phyloP scores from a whole-genome alignment of 2,329 filamentous ascomycete species.

The Fusarium nelsonii region DNA sequence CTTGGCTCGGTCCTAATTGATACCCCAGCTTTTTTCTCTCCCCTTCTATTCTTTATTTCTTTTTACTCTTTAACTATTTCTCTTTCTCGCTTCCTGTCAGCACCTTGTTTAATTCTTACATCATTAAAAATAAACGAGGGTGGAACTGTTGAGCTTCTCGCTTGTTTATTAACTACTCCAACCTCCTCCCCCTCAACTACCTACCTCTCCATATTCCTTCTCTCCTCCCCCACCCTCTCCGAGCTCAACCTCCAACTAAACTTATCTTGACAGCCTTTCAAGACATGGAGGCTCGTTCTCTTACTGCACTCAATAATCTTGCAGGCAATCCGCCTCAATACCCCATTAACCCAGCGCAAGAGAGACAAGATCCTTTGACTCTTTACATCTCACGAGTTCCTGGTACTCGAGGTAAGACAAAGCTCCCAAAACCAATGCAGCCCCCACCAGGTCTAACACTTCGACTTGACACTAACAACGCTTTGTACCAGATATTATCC shows the following conservation, averaged over 20 bases:
- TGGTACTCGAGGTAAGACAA: slow-evolving; percentile 80
- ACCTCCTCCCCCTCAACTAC: slow-evolving; percentile 19
- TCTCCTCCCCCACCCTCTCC: slow-evolving; percentile 24
- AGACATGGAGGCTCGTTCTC: slow-evolving; percentile 82
- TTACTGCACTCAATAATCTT: slow-evolving; percentile 82
- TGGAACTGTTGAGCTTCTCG: slow-evolving; percentile 10
- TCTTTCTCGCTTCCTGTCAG: neutral
- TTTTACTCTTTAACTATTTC: neutral
- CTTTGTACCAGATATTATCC: slow-evolving; percentile 79
- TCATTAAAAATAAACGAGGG: slow-evolving; percentile 12
- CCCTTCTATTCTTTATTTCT: neutral
- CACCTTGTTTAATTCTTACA: slow-evolving; percentile 4
- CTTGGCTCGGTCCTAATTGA: slow-evolving; percentile 11
- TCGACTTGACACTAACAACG: slow-evolving; percentile 25
- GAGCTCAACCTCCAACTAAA: slow-evolving; percentile 15
- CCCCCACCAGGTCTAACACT: slow-evolving; percentile 22
- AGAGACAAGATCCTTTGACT: slow-evolving; percentile 76
- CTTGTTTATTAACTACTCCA: slow-evolving; percentile 21
- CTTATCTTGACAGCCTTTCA: slow-evolving; percentile 8
- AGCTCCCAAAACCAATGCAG: neutral
- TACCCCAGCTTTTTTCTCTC: slow-evolving; percentile 11
- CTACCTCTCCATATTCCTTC: neutral
- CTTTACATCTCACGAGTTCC: slow-evolving; percentile 96
- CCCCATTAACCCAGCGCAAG: slow-evolving; percentile 79
- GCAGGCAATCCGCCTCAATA: slow-evolving; percentile 90